phyloP scores from a whole-genome alignment of 1,139 yeast species.

The Scheffersomyces illinoinensis region DNA sequence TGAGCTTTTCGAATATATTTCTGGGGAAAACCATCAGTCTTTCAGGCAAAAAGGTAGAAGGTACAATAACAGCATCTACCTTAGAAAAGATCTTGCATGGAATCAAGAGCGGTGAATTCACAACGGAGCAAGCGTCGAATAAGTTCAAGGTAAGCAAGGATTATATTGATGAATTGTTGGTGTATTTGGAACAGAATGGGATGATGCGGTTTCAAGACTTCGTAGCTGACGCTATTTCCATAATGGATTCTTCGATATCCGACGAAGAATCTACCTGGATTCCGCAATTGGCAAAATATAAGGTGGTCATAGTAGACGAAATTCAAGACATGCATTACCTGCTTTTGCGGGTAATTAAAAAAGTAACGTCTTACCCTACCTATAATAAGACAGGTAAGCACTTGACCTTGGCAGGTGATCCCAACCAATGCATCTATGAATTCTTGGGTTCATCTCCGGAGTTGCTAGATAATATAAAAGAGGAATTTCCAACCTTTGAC shows the following conservation, averaged over 20 bases:
- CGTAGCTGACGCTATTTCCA: conserved; percentile 28
- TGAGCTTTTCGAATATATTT: conserved; percentile 36
- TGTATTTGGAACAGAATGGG: conserved; percentile 26
- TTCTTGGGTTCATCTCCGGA: conserved; percentile 57
- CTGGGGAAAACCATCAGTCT: conserved; percentile 26
- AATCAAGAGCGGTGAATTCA: conserved; percentile 31
- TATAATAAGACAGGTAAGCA: conserved; percentile 34
- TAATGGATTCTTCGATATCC: conserved; percentile 21
- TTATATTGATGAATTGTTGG: conserved; percentile 16
- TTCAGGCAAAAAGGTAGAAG: conserved; percentile 22
- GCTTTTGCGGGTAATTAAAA: conserved; percentile 46
- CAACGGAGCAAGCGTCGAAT: conserved; percentile 24
- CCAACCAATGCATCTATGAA: conserved; percentile 68
- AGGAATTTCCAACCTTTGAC: conserved; percentile 24
- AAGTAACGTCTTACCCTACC: conserved; percentile 35
- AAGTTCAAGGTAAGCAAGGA: conserved; percentile 22
- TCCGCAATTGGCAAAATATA: conserved; percentile 25
- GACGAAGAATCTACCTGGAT: conserved; percentile 11
- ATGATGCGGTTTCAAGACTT: conserved; percentile 40
- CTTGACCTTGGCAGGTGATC: conserved; percentile 71
- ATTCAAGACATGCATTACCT: conserved; percentile 68
- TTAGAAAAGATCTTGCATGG: conserved; percentile 34
- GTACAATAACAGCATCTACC: conserved; percentile 26
- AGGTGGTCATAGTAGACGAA: conserved; percentile 65
- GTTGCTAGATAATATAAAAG: conserved; percentile 23